Conservation (phyloP, 306 rosid genomes). For the Prunus persica region Prunus_persica_NCBIv2 NC_034015.1:21972501-21973000, state of each 20-base stretch:
- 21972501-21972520: not conserved
- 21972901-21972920: constrained; percentile 20
- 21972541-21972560: not conserved
- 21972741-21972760: constrained; percentile 60
- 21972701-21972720: constrained; percentile 74
- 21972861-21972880: constrained; percentile 46
- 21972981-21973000: not conserved
- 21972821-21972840: constrained; percentile 47
- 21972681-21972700: constrained; percentile 25
- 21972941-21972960: constrained; percentile 22
- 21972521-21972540: not conserved
- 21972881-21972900: constrained; percentile 26
- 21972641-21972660: not conserved
- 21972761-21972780: constrained; percentile 69
- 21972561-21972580: not conserved
- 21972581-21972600: not conserved
- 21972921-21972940: constrained; percentile 21
- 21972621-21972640: not conserved
- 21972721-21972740: constrained; percentile 57
- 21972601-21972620: not conserved
- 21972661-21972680: not conserved
- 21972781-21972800: constrained; percentile 49
- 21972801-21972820: constrained; percentile 64
- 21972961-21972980: constrained; percentile 27
- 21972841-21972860: constrained; percentile 44